Conservation (phyloP, 768 basidiomycete species). For the Hygrocybe coccinea region DNA sequence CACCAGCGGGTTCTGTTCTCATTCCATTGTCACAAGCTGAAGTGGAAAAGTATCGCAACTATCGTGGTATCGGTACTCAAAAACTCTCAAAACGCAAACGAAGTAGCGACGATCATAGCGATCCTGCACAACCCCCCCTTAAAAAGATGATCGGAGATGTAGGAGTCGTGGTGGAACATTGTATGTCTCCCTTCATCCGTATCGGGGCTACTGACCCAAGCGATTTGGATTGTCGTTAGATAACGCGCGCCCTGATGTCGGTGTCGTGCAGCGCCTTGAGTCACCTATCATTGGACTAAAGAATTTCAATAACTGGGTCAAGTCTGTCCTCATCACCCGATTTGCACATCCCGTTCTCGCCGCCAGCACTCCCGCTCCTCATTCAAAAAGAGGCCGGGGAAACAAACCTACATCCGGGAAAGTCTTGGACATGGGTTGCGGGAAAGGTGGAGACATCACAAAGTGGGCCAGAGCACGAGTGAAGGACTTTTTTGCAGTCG, state of each 20-base stretch:
- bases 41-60: constrained; percentile 53
- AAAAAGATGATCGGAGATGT: constrained; percentile 66
- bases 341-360: constrained; percentile 73
- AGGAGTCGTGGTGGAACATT: constrained; percentile 71
- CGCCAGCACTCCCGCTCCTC: constrained; percentile 31
- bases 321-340: constrained; percentile 90
- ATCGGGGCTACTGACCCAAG: background rate
- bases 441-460: constrained; percentile 95
- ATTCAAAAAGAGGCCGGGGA: constrained; percentile 24
- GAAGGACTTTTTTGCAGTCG: constrained; percentile 73
- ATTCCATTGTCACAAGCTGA: constrained; percentile 61
- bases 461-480: constrained; percentile 92
- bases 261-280: constrained; percentile 72
- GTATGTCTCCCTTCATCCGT: constrained; percentile 40
- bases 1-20: constrained; percentile 58
- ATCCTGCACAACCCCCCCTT: constrained; percentile 35
- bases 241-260: constrained; percentile 89
- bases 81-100: constrained; percentile 55
- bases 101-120: constrained; percentile 32
- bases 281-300: constrained; percentile 97
- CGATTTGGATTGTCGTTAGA: constrained; percentile 43
- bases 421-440: constrained; percentile 95
- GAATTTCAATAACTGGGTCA: constrained; percentile 99
- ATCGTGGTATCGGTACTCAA: constrained; percentile 51
- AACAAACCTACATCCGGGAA: constrained; percentile 48